Evolutionary conservation across 2,329 filamentous ascomycete genomes (phyloP).

Genomic region (Xylariaceae sp.): DNA sequence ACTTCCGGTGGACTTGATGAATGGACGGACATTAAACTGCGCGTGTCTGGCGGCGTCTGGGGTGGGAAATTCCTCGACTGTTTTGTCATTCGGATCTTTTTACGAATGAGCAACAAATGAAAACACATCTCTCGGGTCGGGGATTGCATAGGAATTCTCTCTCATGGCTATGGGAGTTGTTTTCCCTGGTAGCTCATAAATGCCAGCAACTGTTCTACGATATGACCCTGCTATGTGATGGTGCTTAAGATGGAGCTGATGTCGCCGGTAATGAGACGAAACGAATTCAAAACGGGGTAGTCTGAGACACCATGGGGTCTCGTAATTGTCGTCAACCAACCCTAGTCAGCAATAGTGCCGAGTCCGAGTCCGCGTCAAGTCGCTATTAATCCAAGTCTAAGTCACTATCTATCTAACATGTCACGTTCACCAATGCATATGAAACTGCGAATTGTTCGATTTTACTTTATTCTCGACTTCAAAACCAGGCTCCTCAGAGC

Average conservation of each 20-base stretch:
- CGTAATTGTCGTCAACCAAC: no score
- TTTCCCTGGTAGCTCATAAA: slow-evolving; percentile 33
- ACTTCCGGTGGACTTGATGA: slow-evolving; percentile 14
- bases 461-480: no score
- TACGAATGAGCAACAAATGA: slow-evolving; percentile 22
- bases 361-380: not conserved
- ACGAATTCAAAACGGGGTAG: no score
- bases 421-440: not conserved
- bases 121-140: slow-evolving; percentile 28
- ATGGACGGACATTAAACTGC: slow-evolving; percentile 21
- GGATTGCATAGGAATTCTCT: slow-evolving; percentile 27
- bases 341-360: no score
- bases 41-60: slow-evolving; percentile 35
- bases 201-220: slow-evolving; percentile 31
- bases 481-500: no score
- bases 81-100: slow-evolving; percentile 8
- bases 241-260: no score
- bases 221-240: slow-evolving; percentile 1
- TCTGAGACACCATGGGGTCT: no score
- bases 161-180: slow-evolving; percentile 28
- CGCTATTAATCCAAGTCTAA: not conserved
- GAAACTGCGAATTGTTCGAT: no score
- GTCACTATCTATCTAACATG: not conserved
- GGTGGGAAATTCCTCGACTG: slow-evolving; percentile 32
- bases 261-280: no score